Base-by-base conservation (phyloP, 164 flowering plant species). In the Dillenia turbinata region DNA sequence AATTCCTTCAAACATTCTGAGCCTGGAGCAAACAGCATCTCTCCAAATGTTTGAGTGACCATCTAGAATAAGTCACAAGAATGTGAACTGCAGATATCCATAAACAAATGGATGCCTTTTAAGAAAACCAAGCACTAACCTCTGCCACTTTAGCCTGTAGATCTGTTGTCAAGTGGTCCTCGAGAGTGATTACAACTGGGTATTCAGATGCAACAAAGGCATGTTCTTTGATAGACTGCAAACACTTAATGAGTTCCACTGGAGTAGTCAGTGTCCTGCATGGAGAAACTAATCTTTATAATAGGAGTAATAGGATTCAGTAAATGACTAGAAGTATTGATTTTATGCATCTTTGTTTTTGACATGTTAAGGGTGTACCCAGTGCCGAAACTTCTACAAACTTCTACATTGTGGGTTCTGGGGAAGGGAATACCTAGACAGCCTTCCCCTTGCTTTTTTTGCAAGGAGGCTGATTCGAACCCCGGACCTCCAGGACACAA, bases 81-180 rank as follows among this genome's bases (percentile, higher is more conserved):
- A 57, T 13, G 17, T 17, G 46, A 61, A 13, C 59, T 51, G 10
- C 56, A 46, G 10, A 72, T 43, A 51, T 47, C 19, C 15, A 12
- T 55, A 6, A 33, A 33, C 40, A 33, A 33, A 33, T 6, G 7
- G 40, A 33, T 33, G 7, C 40, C 40, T 33, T 33, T 5, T 33
- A 11, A 65, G 12, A 44, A 56, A 33, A 12, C 17, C 47, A 47
- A 47, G 57, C 22, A 66, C 79, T 63, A 68, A 81, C 92, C 80
- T 78, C 71, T 11, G 92, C 92, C 49, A 81, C 86, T 87, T 85
- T 85, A 66, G 86, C 89, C 66, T 87, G 89, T 66, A 87, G 89
- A 72, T 79, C 83, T 48, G 85, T 76, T 33, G 87, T 83, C 45
- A 86, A 86, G 59, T 86, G 92, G 66, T 86, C 92, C 72, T 85